Evolutionary conservation across 495 filamentous ascomycete genomes (phyloP).

Genomic region (Aspergillus cristatus): DNA sequence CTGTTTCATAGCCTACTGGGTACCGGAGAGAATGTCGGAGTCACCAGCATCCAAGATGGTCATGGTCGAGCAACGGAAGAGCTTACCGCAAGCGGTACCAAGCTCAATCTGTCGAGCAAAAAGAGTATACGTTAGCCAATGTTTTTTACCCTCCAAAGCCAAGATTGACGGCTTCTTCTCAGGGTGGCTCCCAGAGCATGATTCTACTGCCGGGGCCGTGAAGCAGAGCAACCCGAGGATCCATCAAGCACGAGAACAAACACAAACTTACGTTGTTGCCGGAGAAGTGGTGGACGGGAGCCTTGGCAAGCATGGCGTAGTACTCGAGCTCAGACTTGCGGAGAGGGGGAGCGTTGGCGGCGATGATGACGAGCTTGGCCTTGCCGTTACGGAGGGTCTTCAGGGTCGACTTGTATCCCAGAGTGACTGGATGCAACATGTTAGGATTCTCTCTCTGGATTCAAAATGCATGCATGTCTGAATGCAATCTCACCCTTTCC

Average conservation of each 20-base stretch:
- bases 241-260: neutral
- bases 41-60: constrained; percentile 94
- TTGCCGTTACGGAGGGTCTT: constrained; percentile 73
- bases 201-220: constrained; percentile 5
- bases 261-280: constrained; percentile 86
- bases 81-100: constrained; percentile 87
- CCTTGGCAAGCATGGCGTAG: constrained; percentile 90
- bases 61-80: constrained; percentile 81
- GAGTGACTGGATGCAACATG: constrained; percentile 44
- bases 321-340: constrained; percentile 90
- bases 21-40: constrained; percentile 81
- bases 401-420: constrained; percentile 93
- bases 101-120: constrained; percentile 71
- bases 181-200: constrained; percentile 40
- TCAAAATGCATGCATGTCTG: neutral
- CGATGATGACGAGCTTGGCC: constrained; percentile 65
- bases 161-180: constrained; percentile 61
- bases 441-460: constrained; percentile 5
- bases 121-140: constrained; percentile 37
- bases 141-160: constrained; percentile 76
- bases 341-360: constrained; percentile 92
- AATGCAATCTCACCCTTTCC: constrained; percentile 58
- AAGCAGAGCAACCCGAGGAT: neutral
- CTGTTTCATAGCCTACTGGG: constrained; percentile 15
- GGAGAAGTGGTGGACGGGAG: constrained; percentile 88